Base-by-base conservation (phyloP, 371 early-diverging fungal species). In the Mortierella sp. region DNA sequence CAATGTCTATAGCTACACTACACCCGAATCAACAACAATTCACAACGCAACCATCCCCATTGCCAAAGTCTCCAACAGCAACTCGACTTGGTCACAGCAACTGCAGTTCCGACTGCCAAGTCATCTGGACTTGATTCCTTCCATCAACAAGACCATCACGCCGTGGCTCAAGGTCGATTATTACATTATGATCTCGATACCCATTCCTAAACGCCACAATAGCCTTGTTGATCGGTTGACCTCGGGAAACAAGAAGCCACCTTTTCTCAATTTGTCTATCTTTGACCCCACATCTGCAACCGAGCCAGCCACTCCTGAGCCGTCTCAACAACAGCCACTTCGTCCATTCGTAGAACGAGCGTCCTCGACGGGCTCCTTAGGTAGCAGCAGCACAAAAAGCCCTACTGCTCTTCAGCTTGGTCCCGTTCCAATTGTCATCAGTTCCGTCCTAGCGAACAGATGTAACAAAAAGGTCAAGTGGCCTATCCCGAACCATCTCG, bases 141-240 rank as follows among this genome's bases (percentile, higher is more conserved):
- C 73, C 21, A 63, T 67, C 12, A 42, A 48, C 42, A n/a, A 14
- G 1, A 12, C 62, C 15, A 49, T 73, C 6, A 67, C 67, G 8
- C 67, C 73, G 2, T 56, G 58, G 15, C 43, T 66, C 49, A 51
- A 63, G 7, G 43, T 73, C n/a, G 55, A 67, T n/a, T 73, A 73
- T 59, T 67, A 43, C 19, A 39, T 73, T 41, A 19, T 58, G 21
- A 15, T 59, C 30, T 57, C 56, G 2, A 37, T 73, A 34, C 73
- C 68, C 34, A 31, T 65, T 39, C 59, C 60, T 6, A 54, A 60
- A 21, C 55, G 48, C n/a, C 56, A 56, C 39, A 47, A 24, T 31
- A 51, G 62, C 21, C 34, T 71, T 5, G 57, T 57, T 19, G 52
- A 53, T 19, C 57, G 72, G 21, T 43, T 60, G 15, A 28, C 55